These are phyloP conservation scores for Melaleuca quinquenervia DNA, from an alignment of 345 rosid species.

Conservation along the genomic window DNA sequence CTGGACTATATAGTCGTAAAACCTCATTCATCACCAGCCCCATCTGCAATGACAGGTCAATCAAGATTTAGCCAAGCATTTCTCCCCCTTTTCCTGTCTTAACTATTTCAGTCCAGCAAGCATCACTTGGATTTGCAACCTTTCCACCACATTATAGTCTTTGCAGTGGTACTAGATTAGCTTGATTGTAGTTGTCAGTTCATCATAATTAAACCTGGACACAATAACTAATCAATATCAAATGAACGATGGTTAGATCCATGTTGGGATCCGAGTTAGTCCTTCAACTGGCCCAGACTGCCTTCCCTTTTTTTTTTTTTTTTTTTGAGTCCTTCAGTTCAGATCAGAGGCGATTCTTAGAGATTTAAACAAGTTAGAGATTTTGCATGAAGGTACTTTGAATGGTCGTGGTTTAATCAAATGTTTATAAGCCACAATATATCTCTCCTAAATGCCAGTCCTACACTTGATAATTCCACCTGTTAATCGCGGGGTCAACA, in stretches of 20 bases:
- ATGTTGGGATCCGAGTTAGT: neutral
- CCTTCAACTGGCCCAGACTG: neutral
- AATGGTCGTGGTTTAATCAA: neutral
- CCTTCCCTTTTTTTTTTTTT: too few relatives aligned
- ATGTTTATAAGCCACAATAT: neutral
- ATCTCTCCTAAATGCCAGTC: neutral
- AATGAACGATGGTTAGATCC: neutral
- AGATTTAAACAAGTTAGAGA: neutral
- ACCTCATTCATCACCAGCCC: conserved; percentile 88
- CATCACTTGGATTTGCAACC: neutral
- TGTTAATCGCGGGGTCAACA: neutral
- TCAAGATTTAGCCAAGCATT: neutral
- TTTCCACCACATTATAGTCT: neutral
- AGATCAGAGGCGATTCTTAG: neutral
- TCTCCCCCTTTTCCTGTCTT: neutral
- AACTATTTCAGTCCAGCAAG: neutral
- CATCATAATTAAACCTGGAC: neutral
- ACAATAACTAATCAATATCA: neutral
- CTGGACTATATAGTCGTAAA: conserved; percentile 62
- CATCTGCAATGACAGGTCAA: conserved; percentile 40
- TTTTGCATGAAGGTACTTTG: neutral
- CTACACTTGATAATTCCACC: neutral
- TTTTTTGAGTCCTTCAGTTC: neutral
- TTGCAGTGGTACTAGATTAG: neutral
- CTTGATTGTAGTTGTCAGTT: neutral